Evolutionary conservation across 2,329 filamentous ascomycete genomes (phyloP), one percentile per base, ranked within the genome.

Genomic region (Neobulgaria alba): DNA sequence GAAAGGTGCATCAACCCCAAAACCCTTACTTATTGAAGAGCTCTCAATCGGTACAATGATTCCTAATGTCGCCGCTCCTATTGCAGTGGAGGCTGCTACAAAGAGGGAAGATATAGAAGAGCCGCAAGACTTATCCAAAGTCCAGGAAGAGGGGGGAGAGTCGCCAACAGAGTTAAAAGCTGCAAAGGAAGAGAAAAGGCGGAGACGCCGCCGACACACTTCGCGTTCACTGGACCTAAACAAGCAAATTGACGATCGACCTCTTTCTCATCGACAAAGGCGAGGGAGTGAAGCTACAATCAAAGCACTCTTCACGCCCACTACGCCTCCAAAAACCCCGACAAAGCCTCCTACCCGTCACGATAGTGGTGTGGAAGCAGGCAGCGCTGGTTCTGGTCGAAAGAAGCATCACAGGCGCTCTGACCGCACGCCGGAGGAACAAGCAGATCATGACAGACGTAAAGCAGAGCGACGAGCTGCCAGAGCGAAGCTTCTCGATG

Each of bases 361-460:
- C 31, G 56, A 60, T 38, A 59, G 55, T 34, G 57, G 54, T 7
- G 42, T 56, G 8, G 56, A 51, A 29, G 46, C 44, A 17, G 53
- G 52, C 5, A 57, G 49, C 19, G 40, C 43, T 14, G 43, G 45
- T 23, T 50, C 47, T 16, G 50, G 53, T 10, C 39, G 37, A 8
- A 47, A 41, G n/a, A 52, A 50, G 33, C 48, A 52, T 17, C 47
- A 43, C 23, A 26, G 23, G 7, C 7, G 12, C 7, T 48, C 37
- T 16, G 41, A 51, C 16, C 46, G 56, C 3, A 54, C 50, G 9
- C 51, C 53, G 2, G 54, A 57, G 31, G 56, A 59, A 35, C 54
- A 60, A 44, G 50, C 48, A 32, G 57, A 52, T 14, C 56, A 58
- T 38, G 57, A 58, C 4, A 48, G 47, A 29, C 45, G 56, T 5